Conservation (phyloP, 2,329 filamentous ascomycete species). For the Aspergillus aculeatus region DNA sequence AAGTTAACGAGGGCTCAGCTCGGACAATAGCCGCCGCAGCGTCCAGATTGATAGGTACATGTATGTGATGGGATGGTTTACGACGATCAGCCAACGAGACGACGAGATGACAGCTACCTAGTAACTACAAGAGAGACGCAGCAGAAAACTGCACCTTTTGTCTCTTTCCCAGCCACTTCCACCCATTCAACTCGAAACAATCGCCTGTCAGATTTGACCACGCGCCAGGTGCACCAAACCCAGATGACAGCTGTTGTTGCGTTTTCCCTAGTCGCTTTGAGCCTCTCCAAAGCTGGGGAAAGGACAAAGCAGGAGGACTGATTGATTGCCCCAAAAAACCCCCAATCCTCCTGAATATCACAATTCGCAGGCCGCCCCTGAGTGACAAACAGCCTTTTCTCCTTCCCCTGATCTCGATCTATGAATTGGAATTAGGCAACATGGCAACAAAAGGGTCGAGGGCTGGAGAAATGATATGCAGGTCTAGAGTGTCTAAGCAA, state of each 20-base stretch:
- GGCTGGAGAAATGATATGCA: constrained; percentile 5
- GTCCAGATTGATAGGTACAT: not conserved
- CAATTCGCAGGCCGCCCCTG: not conserved
- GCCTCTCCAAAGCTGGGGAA: not conserved
- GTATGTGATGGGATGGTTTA: not conserved
- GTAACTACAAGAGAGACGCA: not conserved
- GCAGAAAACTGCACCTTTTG: not conserved
- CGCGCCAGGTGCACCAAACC: not conserved
- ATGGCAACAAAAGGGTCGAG: not conserved
- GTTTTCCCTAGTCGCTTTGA: not conserved
- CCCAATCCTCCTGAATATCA: not conserved
- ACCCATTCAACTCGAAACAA: not conserved
- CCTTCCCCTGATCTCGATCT: not conserved
- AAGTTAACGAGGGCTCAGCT: constrained; percentile 5
- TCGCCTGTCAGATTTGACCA: not conserved
- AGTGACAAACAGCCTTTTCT: too few relatives aligned
- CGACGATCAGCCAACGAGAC: constrained; percentile 13
- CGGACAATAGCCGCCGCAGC: constrained; percentile 14
- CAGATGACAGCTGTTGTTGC: not conserved
- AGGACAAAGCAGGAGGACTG: not conserved
- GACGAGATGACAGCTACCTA: not conserved
- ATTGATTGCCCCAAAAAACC: not conserved
- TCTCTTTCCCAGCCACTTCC: not conserved
- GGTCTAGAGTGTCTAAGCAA: constrained; percentile 7
- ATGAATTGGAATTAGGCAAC: not conserved